phyloP scores from a whole-genome alignment of 495 filamentous ascomycete genomes.

The Aspergillus sparsus region DNA sequence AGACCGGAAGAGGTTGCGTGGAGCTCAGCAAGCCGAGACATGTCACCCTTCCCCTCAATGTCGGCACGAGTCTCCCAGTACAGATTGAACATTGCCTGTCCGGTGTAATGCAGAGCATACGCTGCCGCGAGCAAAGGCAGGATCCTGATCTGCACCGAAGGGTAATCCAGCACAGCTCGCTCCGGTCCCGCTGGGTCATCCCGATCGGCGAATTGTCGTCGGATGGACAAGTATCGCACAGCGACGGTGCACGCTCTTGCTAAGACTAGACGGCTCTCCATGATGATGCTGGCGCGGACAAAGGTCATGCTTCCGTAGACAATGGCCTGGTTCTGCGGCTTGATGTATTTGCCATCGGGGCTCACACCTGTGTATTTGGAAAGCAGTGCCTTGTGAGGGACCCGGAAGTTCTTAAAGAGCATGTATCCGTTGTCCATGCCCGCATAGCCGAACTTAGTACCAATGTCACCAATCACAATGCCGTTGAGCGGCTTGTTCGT shows the following conservation, averaged over 20 bases:
- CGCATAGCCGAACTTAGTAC: constrained; percentile 50
- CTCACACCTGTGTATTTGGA: constrained; percentile 46
- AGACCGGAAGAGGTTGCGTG: background rate
- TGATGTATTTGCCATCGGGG: constrained; percentile 39
- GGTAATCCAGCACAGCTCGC: constrained; percentile 50
- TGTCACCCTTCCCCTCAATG: constrained; percentile 32
- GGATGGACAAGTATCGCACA: constrained; percentile 44
- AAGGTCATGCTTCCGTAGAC: constrained; percentile 51
- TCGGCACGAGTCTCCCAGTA: constrained; percentile 37
- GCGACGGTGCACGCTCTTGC: constrained; percentile 51
- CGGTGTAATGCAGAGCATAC: constrained; percentile 53
- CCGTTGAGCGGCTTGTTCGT: constrained; percentile 44
- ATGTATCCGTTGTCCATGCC: constrained; percentile 55
- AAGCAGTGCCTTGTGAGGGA: constrained; percentile 50
- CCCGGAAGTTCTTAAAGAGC: constrained; percentile 48
- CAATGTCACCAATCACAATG: constrained; percentile 51
- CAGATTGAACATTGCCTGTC: constrained; percentile 42
- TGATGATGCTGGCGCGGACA: constrained; percentile 49
- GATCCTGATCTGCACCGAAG: constrained; percentile 51
- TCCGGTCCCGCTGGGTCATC: constrained; percentile 39
- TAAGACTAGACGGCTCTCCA: constrained; percentile 48
- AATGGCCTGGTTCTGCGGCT: constrained; percentile 41
- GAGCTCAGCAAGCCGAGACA: background rate
- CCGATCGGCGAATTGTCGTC: constrained; percentile 49
- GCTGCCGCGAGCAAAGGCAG: constrained; percentile 49